Evolutionary conservation across 345 rosid species (phyloP).

Genomic region (Lenwebbia sp.): DNA sequence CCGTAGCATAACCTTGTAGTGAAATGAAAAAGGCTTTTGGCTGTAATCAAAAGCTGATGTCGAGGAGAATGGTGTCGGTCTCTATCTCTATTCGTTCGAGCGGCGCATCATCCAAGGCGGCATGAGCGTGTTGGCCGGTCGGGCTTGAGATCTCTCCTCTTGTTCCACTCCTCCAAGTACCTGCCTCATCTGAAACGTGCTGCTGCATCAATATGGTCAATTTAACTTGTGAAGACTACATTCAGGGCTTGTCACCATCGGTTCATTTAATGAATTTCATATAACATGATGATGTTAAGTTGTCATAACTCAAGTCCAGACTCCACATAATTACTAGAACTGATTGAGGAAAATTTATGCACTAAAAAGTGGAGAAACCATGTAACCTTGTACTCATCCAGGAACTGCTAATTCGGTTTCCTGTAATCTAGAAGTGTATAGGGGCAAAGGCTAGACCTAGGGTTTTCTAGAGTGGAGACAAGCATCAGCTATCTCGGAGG

Average conservation of each 20-base stretch:
- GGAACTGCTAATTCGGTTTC: background rate
- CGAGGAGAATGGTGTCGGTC: background rate
- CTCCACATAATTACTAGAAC: background rate
- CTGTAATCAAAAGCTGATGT: background rate
- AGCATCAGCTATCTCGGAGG: background rate
- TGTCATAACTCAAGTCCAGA: background rate
- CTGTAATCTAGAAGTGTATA: background rate
- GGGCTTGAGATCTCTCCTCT: conserved; percentile 10
- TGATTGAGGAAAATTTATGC: background rate
- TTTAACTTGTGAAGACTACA: background rate
- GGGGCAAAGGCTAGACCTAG: background rate
- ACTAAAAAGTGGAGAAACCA: background rate
- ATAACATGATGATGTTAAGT: background rate
- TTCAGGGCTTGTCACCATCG: background rate
- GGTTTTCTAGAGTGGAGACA: background rate
- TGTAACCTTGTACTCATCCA: background rate
- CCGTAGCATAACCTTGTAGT: background rate
- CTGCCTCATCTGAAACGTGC: conserved; percentile 2
- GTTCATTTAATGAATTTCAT: background rate
- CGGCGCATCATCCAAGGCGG: conserved; percentile 44
- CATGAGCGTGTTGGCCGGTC: conserved; percentile 2
- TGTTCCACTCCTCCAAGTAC: conserved; percentile 1
- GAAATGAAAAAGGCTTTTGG: background rate
- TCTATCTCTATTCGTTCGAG: conserved; percentile 5
- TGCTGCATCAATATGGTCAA: conserved; percentile 11